Conservation (phyloP, 225 moss, liverwort and hornwort genomes). For the Lunularia cruciata region DNA sequence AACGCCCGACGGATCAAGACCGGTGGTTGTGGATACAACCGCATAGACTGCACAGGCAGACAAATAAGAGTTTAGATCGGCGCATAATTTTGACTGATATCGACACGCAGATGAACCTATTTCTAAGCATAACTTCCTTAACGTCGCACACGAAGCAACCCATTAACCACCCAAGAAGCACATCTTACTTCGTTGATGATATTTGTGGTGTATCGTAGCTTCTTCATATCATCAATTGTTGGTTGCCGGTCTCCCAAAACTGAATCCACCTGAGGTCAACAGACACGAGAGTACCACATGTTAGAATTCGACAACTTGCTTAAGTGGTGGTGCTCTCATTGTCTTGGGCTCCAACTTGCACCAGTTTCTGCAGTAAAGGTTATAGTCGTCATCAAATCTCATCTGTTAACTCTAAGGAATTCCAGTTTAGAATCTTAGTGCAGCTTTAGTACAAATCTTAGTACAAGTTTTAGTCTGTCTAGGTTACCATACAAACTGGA, state of each 20-base stretch:
- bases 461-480: too few relatives aligned
- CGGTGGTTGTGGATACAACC: conserved; percentile 87
- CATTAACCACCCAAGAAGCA: not conserved
- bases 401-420: too few relatives aligned
- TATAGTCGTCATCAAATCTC: too few relatives aligned
- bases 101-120: not conserved
- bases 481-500: too few relatives aligned
- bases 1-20: conserved; percentile 77
- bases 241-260: conserved; percentile 69
- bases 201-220: conserved; percentile 54
- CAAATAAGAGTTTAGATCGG: not conserved
- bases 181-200: conserved; percentile 70
- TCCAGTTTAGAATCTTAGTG: too few relatives aligned
- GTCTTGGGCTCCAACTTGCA: not conserved
- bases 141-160: not conserved
- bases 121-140: too few relatives aligned
- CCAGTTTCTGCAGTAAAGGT: too few relatives aligned
- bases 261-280: conserved; percentile 54
- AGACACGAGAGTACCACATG: too few relatives aligned
- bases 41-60: conserved; percentile 64
- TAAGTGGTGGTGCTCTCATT: too few relatives aligned
- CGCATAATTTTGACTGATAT: not conserved
- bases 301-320: too few relatives aligned
- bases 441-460: too few relatives aligned
- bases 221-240: conserved; percentile 64